A percentile compares a stretch with the other conserved stretches of the same genome.
Evolutionary conservation across 2,329 filamentous ascomycete species (phyloP).

Genomic region (Ramularia endophylla): DNA sequence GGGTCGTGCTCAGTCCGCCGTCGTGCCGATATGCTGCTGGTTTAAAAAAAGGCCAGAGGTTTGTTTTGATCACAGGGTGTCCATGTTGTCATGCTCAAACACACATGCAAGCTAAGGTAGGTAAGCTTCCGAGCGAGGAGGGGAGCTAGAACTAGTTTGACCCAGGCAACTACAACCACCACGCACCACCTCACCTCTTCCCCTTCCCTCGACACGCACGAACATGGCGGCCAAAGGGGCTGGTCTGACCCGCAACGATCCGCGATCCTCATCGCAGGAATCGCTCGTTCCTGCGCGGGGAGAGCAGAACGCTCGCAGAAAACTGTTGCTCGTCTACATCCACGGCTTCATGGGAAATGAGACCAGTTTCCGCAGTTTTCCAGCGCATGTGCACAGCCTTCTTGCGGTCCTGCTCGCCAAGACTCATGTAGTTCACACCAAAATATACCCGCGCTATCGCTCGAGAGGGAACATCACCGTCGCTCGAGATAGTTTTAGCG

Average conservation of each 20-base stretch:
- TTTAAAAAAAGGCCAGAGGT: no score
- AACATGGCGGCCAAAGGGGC: neutral
- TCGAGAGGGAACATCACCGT: slow-evolving; percentile 66
- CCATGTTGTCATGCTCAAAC: no score
- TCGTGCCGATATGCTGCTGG: no score
- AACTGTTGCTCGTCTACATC: slow-evolving; percentile 72
- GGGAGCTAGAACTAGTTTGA: no score
- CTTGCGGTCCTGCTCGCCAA: slow-evolving; percentile 61
- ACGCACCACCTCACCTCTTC: no score
- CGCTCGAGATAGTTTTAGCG: slow-evolving; percentile 76
- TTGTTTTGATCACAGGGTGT: no score
- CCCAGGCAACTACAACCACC: no score
- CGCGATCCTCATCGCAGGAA: slow-evolving; percentile 41
- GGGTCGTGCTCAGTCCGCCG: no score
- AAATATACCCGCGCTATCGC: slow-evolving; percentile 76
- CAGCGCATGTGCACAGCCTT: slow-evolving; percentile 75
- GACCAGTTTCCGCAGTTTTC: slow-evolving; percentile 81
- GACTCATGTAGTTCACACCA: slow-evolving; percentile 77
- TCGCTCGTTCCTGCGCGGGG: slow-evolving; percentile 37
- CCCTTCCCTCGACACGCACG: no score
- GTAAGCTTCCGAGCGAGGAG: no score
- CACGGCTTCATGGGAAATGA: slow-evolving; percentile 90
- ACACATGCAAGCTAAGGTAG: no score
- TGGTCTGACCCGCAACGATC: slow-evolving; percentile 29
- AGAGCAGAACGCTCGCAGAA: slow-evolving; percentile 37